A percentile compares a stretch with the other conserved stretches of the same genome.
Evolutionary conservation across 768 basidiomycete species (phyloP).

Genomic region (Termitomyces sp.): DNA sequence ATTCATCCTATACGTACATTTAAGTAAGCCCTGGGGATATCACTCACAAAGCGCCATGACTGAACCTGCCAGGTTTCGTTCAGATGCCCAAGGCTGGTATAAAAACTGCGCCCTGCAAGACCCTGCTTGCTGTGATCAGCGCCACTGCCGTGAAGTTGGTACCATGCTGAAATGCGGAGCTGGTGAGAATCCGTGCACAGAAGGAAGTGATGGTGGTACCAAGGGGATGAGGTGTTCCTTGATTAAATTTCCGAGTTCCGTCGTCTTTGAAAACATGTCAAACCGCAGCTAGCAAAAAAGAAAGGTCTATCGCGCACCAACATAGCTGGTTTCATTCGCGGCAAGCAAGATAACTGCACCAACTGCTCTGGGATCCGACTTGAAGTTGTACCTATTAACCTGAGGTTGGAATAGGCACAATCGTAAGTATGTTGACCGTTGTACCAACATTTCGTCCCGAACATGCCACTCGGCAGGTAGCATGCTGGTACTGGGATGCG

Average conservation of each 20-base stretch:
- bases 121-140: constrained; percentile 36
- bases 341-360: constrained; percentile 62
- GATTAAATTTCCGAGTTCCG: constrained; percentile 49
- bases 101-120: constrained; percentile 73
- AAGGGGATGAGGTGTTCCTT: constrained; percentile 76
- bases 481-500: constrained; percentile 60
- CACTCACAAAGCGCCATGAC: constrained; percentile 7
- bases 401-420: neutral
- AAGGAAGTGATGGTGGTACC: constrained; percentile 35
- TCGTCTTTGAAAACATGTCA: constrained; percentile 23
- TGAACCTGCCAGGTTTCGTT: constrained; percentile 75
- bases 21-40: neutral
- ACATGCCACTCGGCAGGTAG: constrained; percentile 51
- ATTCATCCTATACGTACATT: constrained; percentile 42
- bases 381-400: constrained; percentile 59
- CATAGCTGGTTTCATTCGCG: constrained; percentile 64
- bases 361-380: constrained; percentile 61
- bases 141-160: constrained; percentile 71
- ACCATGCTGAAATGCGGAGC: constrained; percentile 60
- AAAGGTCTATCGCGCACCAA: constrained; percentile 31
- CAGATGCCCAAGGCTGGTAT: constrained; percentile 77
- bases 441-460: constrained; percentile 56
- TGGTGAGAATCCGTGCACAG: neutral
- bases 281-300: neutral
- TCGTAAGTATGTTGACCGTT: too few relatives aligned